phyloP scores from a whole-genome alignment of 2,329 filamentous ascomycete species.

The Plenodomus tracheiphilus region DNA sequence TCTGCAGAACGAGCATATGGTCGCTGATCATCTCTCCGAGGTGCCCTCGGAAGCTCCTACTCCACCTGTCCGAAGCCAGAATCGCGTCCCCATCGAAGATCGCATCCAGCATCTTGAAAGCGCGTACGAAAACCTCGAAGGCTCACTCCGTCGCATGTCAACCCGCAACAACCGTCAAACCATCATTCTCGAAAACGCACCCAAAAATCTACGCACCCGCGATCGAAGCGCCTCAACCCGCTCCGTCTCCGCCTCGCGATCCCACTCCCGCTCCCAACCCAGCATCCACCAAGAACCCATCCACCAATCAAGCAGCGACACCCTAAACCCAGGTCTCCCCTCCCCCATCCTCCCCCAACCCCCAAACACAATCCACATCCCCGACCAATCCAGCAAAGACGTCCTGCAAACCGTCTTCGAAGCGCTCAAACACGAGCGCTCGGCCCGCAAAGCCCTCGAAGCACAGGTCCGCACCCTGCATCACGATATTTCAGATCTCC shows the following conservation, averaged over 20 bases:
- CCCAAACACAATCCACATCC: background rate
- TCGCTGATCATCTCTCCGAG: constrained; percentile 8
- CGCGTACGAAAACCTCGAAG: constrained; percentile 34
- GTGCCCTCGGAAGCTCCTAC: constrained; percentile 16
- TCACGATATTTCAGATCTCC: constrained; percentile 35
- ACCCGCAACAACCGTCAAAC: constrained; percentile 42
- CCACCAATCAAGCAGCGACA: constrained; percentile 19
- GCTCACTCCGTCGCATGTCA: constrained; percentile 37
- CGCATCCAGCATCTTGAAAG: constrained; percentile 39
- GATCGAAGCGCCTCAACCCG: constrained; percentile 32
- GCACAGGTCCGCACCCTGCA: constrained; percentile 36
- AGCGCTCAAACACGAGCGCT: constrained; percentile 34
- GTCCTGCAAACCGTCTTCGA: constrained; percentile 28
- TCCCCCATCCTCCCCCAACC: constrained; percentile 15
- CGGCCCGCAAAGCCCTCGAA: constrained; percentile 40
- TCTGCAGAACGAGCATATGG: constrained; percentile 29
- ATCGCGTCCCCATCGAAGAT: constrained; percentile 38
- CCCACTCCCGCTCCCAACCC: constrained; percentile 14
- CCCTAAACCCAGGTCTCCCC: constrained; percentile 7
- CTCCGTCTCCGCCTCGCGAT: constrained; percentile 11
- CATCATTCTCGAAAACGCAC: constrained; percentile 44
- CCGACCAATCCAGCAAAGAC: constrained; percentile 1
- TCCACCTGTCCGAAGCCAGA: constrained; percentile 12
- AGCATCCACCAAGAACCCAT: constrained; percentile 21
- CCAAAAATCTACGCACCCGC: constrained; percentile 36